phyloP scores from a whole-genome alignment of 345 rosid genomes.

The Populus pruinosa region DNA sequence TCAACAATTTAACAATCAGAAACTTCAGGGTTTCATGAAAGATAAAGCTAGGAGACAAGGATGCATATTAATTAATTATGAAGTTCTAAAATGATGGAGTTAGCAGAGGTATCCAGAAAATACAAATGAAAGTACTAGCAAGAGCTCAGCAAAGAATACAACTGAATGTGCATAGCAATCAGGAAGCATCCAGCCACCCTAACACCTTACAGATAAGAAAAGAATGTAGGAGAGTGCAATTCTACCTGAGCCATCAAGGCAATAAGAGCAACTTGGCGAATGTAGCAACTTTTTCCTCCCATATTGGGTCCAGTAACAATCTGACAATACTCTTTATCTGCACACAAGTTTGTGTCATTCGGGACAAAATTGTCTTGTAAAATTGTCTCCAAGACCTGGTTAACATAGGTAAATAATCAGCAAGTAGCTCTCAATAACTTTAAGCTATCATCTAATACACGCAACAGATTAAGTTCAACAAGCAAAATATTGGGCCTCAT shows the following conservation, averaged over 20 bases:
- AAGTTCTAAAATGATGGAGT: not conserved
- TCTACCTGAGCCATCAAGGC: constrained; percentile 91
- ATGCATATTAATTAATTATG: too few species aligned
- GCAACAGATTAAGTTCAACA: not conserved
- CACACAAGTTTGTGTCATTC: constrained; percentile 72
- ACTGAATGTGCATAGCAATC: not conserved
- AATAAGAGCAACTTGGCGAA: constrained; percentile 93
- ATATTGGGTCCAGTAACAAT: constrained; percentile 94
- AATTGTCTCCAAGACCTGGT: constrained; percentile 74
- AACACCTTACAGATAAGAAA: not conserved
- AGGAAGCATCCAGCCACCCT: not conserved
- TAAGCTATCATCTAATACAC: not conserved
- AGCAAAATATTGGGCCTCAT: not conserved
- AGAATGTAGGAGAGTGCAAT: not conserved
- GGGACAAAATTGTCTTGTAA: constrained; percentile 81
- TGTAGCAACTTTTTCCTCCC: constrained; percentile 99
- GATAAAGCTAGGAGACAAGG: too few species aligned
- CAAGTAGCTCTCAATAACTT: not conserved
- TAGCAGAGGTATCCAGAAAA: not conserved
- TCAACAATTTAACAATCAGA: too few species aligned
- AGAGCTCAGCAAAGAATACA: not conserved
- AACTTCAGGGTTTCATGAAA: too few species aligned
- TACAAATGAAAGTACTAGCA: not conserved
- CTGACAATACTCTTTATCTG: constrained; percentile 69
- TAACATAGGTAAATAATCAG: constrained; percentile 4